A percentile compares a stretch with the other conserved stretches of the same genome.
phyloP scores from a whole-genome alignment of 768 basidiomycete species.

The Naganishia vaughanmartiniae region DNA sequence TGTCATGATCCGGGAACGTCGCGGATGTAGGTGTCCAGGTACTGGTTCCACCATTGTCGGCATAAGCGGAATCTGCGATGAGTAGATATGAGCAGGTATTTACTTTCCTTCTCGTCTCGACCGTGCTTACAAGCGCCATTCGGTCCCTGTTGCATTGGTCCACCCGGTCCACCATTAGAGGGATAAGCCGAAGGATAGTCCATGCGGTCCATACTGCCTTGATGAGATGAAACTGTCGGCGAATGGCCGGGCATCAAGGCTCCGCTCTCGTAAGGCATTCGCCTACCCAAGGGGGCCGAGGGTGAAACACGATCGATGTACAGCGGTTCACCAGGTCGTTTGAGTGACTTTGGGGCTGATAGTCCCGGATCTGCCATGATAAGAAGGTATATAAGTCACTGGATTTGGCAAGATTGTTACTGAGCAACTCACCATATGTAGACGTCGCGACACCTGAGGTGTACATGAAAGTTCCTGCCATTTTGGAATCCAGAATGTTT shows the following conservation, averaged over 20 bases:
- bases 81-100: background rate
- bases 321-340: constrained; percentile 25
- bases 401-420: background rate
- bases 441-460: background rate
- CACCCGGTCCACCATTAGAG: background rate
- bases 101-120: background rate
- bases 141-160: background rate
- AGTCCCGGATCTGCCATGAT: background rate
- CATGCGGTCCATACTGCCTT: constrained; percentile 3
- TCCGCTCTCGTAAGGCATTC: constrained; percentile 9
- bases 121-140: constrained; percentile 1
- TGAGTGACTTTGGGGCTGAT: constrained; percentile 15
- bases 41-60: constrained; percentile 3
- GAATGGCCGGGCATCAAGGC: background rate
- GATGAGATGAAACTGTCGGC: constrained; percentile 4
- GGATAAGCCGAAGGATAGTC: constrained; percentile 8
- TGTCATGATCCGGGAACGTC: constrained; percentile 9
- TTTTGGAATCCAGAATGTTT: constrained; percentile 18
- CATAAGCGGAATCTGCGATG: background rate
- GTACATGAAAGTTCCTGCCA: constrained; percentile 24
- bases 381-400: background rate
- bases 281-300: constrained; percentile 3
- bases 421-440: constrained; percentile 11
- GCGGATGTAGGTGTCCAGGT: constrained; percentile 15
- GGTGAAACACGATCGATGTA: constrained; percentile 27